These are phyloP conservation scores for Emiliania huxleyi DNA, from an alignment of 78 protist genomes.

Conservation along the genomic window DNA sequence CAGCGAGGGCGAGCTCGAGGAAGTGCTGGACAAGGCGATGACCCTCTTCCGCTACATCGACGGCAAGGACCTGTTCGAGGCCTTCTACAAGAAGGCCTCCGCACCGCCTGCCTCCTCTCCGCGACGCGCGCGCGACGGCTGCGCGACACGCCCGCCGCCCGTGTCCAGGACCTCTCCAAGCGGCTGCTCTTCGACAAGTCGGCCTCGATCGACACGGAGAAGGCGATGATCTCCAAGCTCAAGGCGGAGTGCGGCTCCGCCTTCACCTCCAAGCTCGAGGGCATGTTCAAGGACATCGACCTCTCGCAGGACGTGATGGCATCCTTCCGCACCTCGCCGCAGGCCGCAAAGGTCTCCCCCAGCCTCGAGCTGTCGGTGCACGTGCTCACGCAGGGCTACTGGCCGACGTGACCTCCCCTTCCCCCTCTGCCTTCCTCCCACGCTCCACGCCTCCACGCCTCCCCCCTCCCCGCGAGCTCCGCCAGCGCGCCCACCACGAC, in stretches of 20 bases:
- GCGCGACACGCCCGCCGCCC: no score
- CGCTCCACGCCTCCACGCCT: no score
- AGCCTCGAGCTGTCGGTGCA: constrained; percentile 69
- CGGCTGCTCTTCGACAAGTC: constrained; percentile 81
- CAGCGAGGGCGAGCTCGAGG: constrained; percentile 63
- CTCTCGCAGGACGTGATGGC: constrained; percentile 52
- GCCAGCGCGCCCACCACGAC: no score
- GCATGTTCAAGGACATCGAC: constrained; percentile 93
- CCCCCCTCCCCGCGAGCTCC: no score
- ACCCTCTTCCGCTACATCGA: constrained; percentile 78
- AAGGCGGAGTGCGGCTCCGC: constrained; percentile 86
- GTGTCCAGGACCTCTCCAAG: constrained; percentile 90
- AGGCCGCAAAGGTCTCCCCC: not conserved
- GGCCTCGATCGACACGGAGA: constrained; percentile 83
- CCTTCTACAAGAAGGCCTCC: constrained; percentile 92
- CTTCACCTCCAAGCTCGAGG: constrained; percentile 89
- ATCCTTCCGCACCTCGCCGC: not conserved
- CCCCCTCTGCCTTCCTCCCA: no score
- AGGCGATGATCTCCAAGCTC: constrained; percentile 80
- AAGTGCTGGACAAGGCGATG: constrained; percentile 55
- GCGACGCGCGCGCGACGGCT: no score
- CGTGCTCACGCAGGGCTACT: constrained; percentile 80
- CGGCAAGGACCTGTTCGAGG: constrained; percentile 94
- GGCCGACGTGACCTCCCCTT: no score
- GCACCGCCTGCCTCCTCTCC: no score